phyloP scores from a whole-genome alignment of 805 yeast species.

The Scheffersomyces coipomensis region DNA sequence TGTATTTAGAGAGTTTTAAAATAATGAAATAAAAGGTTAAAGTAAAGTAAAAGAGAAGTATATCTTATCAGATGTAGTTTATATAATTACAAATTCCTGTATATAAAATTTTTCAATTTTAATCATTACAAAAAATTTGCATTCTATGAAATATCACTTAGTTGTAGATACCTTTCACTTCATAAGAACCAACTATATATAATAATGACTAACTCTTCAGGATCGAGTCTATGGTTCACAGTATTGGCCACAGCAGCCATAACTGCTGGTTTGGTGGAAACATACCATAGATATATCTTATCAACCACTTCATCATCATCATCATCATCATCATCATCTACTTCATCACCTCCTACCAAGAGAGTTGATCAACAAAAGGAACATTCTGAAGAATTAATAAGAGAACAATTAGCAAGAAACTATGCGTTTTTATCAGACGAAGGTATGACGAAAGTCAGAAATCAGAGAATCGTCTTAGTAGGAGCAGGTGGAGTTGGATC shows the following conservation, averaged over 20 bases:
- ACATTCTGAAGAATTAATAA: slow-evolving; percentile 64
- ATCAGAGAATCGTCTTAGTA: slow-evolving; percentile 69
- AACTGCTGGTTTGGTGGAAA: slow-evolving; percentile 36
- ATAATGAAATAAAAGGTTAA: background rate
- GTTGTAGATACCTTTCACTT: no score
- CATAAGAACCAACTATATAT: background rate
- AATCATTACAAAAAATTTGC: background rate
- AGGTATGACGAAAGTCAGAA: slow-evolving; percentile 73
- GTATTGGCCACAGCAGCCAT: slow-evolving; percentile 28
- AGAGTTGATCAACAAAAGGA: slow-evolving; percentile 7
- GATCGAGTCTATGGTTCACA: slow-evolving; percentile 3
- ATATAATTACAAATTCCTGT: no score
- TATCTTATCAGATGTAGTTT: no score
- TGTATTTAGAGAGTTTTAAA: no score
- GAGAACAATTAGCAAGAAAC: slow-evolving; percentile 92
- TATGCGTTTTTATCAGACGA: slow-evolving; percentile 87
- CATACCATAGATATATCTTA: slow-evolving; percentile 29
- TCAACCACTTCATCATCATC: slow-evolving; percentile 2
- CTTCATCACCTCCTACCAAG: background rate
- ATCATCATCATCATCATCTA: background rate
- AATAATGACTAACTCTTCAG: background rate
- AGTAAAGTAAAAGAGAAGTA: no score
- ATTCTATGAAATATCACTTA: background rate
- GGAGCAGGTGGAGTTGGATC: slow-evolving; percentile 99
- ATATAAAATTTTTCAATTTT: background rate